Evolutionary conservation across 768 basidiomycete genomes (phyloP).

Genomic region (Phylloporus arenicola): DNA sequence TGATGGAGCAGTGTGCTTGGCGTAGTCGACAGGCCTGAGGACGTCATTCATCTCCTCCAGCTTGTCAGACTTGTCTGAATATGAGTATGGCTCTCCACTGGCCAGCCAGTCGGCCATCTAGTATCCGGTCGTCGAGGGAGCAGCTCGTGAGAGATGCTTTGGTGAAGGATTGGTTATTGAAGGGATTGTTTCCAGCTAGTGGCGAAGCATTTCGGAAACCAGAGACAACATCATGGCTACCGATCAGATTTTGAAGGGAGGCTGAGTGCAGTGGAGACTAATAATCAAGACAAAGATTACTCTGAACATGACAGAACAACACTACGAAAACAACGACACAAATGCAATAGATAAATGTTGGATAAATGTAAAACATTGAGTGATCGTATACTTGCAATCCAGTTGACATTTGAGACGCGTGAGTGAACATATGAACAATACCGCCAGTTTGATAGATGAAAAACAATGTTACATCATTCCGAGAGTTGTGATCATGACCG

Average conservation of each 20-base stretch:
- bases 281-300: too few species aligned
- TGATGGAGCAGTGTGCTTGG: too few species aligned
- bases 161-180: neutral
- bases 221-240: too few species aligned
- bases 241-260: too few species aligned
- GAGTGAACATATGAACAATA: neutral
- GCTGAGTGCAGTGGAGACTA: too few species aligned
- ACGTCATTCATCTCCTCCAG: neutral
- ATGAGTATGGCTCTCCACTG: neutral
- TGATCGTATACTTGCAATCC: conserved; percentile 10
- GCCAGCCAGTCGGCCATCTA: neutral
- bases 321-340: conserved; percentile 6
- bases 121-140: neutral
- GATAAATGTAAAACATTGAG: conserved; percentile 9
- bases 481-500: conserved; percentile 33
- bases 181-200: neutral
- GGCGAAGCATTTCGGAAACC: neutral
- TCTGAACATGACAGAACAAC: neutral
- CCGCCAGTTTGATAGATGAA: neutral
- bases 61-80: neutral
- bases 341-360: conserved; percentile 14
- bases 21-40: too few species aligned
- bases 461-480: neutral
- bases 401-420: neutral
- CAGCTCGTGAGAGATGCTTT: neutral